Evolutionary conservation across 208 protist genomes (phyloP).

Genomic region (Leishmania aethiopica): DNA sequence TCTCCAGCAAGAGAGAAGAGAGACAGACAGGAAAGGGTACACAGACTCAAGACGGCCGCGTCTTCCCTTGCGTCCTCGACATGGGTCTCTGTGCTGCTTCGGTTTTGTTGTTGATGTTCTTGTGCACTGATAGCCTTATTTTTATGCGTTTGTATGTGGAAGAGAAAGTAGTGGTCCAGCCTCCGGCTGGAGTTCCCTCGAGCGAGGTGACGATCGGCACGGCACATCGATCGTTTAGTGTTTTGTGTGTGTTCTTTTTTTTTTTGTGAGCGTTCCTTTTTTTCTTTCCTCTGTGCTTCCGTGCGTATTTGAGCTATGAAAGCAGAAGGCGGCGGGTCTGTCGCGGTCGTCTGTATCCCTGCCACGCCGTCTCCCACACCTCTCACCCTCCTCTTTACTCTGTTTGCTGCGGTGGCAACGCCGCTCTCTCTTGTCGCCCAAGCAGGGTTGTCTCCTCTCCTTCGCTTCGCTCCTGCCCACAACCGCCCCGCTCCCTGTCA

Average conservation of each 20-base stretch:
- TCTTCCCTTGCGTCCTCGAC: background rate
- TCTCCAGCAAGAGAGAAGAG: background rate
- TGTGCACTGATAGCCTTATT: background rate
- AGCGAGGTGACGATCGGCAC: background rate
- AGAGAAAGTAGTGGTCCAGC: background rate
- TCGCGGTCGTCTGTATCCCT: background rate
- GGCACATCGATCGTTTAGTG: background rate
- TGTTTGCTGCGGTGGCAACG: background rate
- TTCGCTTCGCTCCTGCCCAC: background rate
- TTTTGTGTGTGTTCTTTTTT: too few relatives aligned
- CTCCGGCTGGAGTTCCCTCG: background rate
- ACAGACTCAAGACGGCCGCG: background rate
- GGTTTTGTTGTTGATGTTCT: background rate
- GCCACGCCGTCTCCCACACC: background rate
- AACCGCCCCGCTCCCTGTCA: background rate
- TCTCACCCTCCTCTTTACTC: background rate
- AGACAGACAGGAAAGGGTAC: background rate
- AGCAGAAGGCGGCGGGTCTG: background rate
- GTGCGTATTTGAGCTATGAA: background rate
- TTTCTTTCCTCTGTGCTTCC: background rate
- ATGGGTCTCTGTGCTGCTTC: background rate
- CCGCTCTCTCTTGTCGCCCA: background rate
- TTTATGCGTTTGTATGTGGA: background rate
- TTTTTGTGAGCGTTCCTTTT: too few relatives aligned
- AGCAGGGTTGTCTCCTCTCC: conserved; percentile 1